Percentiles rank a stretch among this genome's conserved stretches.
Conservation (phyloP, 169 alveolate species). For the Babesia bigemina region DNA sequence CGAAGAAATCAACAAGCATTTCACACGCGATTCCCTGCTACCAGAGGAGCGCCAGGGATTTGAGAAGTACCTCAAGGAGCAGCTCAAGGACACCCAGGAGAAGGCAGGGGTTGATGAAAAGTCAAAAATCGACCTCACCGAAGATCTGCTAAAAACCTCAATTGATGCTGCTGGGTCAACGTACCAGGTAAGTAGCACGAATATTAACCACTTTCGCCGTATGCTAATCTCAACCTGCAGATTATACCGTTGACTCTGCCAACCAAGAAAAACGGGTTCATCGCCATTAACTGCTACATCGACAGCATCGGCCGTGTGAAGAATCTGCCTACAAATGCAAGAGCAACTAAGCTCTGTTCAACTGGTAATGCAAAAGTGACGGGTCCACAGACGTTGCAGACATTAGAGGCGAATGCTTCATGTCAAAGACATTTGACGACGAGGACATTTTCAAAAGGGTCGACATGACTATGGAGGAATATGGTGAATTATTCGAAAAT, state of each 20-base stretch:
- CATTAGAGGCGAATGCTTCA: slow-evolving; percentile 87
- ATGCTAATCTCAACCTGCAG: slow-evolving; percentile 25
- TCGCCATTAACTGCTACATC: slow-evolving; percentile 85
- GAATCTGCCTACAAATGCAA: slow-evolving; percentile 83
- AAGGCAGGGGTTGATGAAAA: slow-evolving; percentile 24
- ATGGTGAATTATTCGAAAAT: slow-evolving; percentile 75
- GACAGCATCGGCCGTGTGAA: slow-evolving; percentile 88
- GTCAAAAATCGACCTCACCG: slow-evolving; percentile 26
- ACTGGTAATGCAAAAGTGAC: slow-evolving; percentile 58
- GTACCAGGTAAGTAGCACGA: slow-evolving; percentile 39
- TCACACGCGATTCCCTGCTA: slow-evolving; percentile 47
- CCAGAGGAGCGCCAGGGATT: slow-evolving; percentile 59
- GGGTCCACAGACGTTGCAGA: slow-evolving; percentile 43
- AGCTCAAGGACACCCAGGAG: slow-evolving; percentile 36
- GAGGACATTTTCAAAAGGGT: slow-evolving; percentile 83
- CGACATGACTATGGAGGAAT: slow-evolving; percentile 78
- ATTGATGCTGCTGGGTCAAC: slow-evolving; percentile 53
- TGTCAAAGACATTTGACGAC: slow-evolving; percentile 86
- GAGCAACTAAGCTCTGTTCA: slow-evolving; percentile 88
- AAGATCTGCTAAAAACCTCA: slow-evolving; percentile 44
- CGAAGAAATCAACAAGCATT: slow-evolving; percentile 39
- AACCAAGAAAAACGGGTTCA: slow-evolving; percentile 74
- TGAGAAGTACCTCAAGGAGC: slow-evolving; percentile 46
- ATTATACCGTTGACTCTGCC: slow-evolving; percentile 89
- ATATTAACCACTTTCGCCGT: not conserved